Conservation (phyloP, 176 grass and related monocot genomes). For the Panicum miliaceum region DNA sequence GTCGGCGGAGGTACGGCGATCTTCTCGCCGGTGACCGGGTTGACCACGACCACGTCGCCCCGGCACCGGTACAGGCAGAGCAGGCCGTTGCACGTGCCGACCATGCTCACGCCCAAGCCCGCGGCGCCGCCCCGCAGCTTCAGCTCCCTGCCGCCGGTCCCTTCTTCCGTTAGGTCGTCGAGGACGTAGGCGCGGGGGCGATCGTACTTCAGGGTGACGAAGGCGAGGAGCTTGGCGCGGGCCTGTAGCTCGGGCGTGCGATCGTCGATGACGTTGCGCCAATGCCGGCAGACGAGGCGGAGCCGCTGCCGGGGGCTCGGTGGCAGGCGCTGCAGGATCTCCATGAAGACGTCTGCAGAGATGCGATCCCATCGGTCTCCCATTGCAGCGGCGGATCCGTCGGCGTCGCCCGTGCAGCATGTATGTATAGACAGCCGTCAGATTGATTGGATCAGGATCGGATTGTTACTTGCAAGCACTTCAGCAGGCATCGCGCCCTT, state of each 20-base stretch:
- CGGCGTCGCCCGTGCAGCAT: background rate
- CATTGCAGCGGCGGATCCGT: background rate
- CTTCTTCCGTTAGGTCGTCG: too few species aligned
- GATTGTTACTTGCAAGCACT: too few species aligned
- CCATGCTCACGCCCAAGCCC: background rate
- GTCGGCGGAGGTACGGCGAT: background rate
- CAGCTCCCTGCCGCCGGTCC: background rate
- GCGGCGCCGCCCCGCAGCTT: background rate
- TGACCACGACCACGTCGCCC: background rate
- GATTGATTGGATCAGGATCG: too few species aligned
- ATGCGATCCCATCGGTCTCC: background rate
- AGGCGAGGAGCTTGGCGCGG: background rate
- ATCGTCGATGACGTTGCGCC: background rate
- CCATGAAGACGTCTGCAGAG: background rate
- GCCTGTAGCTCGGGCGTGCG: too few species aligned
- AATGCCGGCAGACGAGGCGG: constrained; percentile 4
- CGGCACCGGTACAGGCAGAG: background rate
- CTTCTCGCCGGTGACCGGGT: constrained; percentile 27
- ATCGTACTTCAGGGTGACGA: background rate
- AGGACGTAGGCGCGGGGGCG: background rate
- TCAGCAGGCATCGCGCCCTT: too few species aligned
- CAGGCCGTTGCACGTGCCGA: constrained; percentile 35
- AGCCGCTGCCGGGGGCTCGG: background rate
- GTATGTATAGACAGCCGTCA: too few species aligned
- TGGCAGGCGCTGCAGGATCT: background rate